These are phyloP conservation scores for Ambrosia trifida DNA, from an alignment of 129 eudicot species.

Conservation along the genomic window DNA sequence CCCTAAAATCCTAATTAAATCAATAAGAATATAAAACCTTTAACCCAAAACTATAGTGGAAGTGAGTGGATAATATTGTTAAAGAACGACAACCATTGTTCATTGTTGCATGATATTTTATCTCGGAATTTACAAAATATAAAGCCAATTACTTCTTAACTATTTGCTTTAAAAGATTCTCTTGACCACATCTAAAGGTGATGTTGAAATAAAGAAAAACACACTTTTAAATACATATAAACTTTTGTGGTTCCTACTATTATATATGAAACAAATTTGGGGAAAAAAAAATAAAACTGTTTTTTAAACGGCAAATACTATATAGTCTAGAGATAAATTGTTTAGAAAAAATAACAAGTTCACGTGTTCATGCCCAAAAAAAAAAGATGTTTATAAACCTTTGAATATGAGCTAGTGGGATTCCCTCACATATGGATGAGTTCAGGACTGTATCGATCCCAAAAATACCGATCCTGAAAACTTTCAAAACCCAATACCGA, in stretches of 20 bases:
- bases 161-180: conserved; percentile 13
- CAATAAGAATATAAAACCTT: neutral
- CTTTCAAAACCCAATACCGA: too few species aligned
- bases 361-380: too few species aligned
- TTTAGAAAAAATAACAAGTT: too few species aligned
- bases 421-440: too few species aligned
- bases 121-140: conserved; percentile 6
- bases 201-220: conserved; percentile 4
- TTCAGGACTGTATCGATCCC: too few species aligned
- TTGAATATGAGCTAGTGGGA: too few species aligned
- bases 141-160: neutral
- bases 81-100: neutral
- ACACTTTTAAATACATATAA: neutral
- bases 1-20: too few species aligned
- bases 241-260: neutral
- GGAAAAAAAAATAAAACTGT: too few species aligned
- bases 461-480: too few species aligned
- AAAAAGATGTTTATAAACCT: too few species aligned
- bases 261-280: neutral
- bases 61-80: neutral
- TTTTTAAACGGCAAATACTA: too few species aligned
- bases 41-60: neutral
- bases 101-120: neutral
- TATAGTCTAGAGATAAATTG: too few species aligned
- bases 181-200: neutral